Evolutionary conservation across 768 basidiomycete species (phyloP), one percentile per base, ranked within the genome.

Genomic region (Serendipita sp.): DNA sequence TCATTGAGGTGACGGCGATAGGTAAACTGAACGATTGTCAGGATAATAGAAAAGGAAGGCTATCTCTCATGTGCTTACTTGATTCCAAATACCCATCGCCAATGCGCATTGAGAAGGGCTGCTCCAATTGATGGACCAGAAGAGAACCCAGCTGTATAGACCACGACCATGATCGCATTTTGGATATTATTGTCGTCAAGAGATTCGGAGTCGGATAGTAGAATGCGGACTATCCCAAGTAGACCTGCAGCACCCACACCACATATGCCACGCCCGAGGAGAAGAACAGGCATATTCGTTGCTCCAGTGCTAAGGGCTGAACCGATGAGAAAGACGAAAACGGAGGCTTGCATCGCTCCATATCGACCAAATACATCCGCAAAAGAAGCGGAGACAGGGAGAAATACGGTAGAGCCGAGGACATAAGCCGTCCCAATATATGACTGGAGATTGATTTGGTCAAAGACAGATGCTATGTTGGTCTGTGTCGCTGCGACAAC

Each of bases 1-100:
- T 32, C 69, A 77, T 78, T 1, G 73, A 75, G 0, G 76, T 63
- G 3, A 68, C 72, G 4, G 68, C 71, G 60, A 72, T 73, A 1
- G 80, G 80, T 11, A 81, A 69, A 65, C 80, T 80, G 63, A 1
- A 18, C 13, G 3, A 34, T 24, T 46, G 65, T 13, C 16, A 16
- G 13, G 16, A 24, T 24, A 37, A 11, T 4, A 45, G 18, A 1
- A 44, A 28, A 63, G 2, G 30, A 35, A 30, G n/a, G n/a, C n/a
- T n/a, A 8, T 5, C 2, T 5, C n/a, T 34, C 46, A 46, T 10
- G 4, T 24, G 65, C 78, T 66, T 54, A 79, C 79, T 82, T 82
- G 72, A 82, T 81, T 2, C 76, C 81, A 66, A 81, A 82, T 15
- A 82, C 76, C 81, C 80, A 82, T 24, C 81, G 75, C 70, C 79